A percentile compares a stretch with the other conserved stretches of the same genome.
Conservation (phyloP, 139 green algal species). For the Chlorella sp. region DNA sequence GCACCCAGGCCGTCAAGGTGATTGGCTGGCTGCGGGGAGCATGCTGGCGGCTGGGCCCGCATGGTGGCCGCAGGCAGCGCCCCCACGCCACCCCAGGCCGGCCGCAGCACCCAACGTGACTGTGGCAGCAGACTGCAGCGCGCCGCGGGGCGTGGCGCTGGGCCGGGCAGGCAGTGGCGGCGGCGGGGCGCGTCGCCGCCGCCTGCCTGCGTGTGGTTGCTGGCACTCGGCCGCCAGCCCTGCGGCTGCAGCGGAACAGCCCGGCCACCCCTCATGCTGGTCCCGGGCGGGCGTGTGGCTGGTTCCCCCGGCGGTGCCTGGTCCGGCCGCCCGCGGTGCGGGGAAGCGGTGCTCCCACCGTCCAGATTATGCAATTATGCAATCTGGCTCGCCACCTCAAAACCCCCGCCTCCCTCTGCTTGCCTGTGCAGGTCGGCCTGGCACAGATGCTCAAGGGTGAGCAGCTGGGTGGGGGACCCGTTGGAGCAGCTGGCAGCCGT, state of each 20-base stretch:
- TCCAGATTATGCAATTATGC: too few relatives aligned
- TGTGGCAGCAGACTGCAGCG: too few relatives aligned
- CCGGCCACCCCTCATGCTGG: too few relatives aligned
- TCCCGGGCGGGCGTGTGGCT: too few relatives aligned
- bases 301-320: too few relatives aligned
- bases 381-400: too few relatives aligned
- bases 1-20: slow-evolving; percentile 33
- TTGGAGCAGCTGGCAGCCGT: neutral
- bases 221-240: neutral
- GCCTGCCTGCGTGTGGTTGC: too few relatives aligned
- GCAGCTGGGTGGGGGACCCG: neutral
- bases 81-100: neutral
- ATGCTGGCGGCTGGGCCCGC: neutral
- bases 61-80: neutral
- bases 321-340: neutral
- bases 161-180: neutral
- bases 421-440: slow-evolving; percentile 85
- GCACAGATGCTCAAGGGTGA: slow-evolving; percentile 97
- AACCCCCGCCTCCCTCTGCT: neutral
- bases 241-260: too few relatives aligned
- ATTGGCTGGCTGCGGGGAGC: neutral
- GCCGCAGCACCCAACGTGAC: neutral
- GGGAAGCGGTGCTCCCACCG: neutral
- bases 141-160: neutral
- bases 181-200: neutral